Evolutionary conservation across 768 basidiomycete species (phyloP).

Genomic region (Clitopilus passeckerianus): DNA sequence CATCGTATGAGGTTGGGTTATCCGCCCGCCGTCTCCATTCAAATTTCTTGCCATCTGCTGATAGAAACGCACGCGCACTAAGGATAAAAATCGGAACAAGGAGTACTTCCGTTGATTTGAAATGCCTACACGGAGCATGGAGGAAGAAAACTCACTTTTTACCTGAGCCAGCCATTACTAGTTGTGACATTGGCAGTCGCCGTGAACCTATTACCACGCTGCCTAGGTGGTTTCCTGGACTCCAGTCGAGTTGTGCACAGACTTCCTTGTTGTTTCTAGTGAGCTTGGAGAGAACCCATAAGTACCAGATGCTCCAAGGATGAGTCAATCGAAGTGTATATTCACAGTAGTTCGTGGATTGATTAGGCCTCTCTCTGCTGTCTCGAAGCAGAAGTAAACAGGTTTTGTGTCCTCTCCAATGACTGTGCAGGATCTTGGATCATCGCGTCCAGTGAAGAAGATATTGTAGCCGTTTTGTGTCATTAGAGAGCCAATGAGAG

Average conservation of each 20-base stretch:
- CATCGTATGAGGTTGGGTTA: constrained; percentile 54
- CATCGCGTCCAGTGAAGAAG: constrained; percentile 66
- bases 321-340: constrained; percentile 2
- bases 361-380: constrained; percentile 37
- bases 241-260: constrained; percentile 46
- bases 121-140: not conserved
- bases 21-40: constrained; percentile 60
- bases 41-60: constrained; percentile 50
- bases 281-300: constrained; percentile 20
- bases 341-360: constrained; percentile 46
- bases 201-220: constrained; percentile 51
- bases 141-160: constrained; percentile 34
- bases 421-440: constrained; percentile 63
- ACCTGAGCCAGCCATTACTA: constrained; percentile 49
- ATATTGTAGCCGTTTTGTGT: constrained; percentile 45
- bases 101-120: constrained; percentile 4
- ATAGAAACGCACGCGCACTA: constrained; percentile 59
- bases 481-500: constrained; percentile 30
- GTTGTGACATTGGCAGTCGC: constrained; percentile 56
- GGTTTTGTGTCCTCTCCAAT: constrained; percentile 60
- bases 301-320: constrained; percentile 6
- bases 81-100: constrained; percentile 13
- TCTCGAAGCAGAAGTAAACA: constrained; percentile 66
- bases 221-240: constrained; percentile 49
- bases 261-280: constrained; percentile 44